phyloP scores from a whole-genome alignment of 306 rosid species.

The Lathyrus oleraceus region DNA sequence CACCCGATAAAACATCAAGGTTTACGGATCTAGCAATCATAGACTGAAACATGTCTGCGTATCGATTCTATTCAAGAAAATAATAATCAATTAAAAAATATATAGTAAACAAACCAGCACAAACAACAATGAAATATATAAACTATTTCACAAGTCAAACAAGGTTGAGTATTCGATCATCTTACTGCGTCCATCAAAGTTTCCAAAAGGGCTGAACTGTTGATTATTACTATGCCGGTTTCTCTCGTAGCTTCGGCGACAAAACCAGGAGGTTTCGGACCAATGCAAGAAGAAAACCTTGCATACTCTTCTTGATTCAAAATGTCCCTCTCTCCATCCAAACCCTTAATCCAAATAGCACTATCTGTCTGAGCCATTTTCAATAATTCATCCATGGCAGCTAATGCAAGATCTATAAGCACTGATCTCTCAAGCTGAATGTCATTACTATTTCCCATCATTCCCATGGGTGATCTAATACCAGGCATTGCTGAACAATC shows the following conservation, averaged over 20 bases:
- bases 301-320: constrained; percentile 71
- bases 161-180: constrained; percentile 29
- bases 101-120: constrained; percentile 14
- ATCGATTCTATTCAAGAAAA: constrained; percentile 60
- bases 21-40: constrained; percentile 68
- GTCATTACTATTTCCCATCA: constrained; percentile 49
- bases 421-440: constrained; percentile 55
- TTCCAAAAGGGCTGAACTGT: constrained; percentile 77
- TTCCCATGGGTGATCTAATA: constrained; percentile 45
- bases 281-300: constrained; percentile 62
- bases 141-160: neutral
- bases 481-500: constrained; percentile 54
- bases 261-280: constrained; percentile 52
- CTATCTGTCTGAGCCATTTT: constrained; percentile 71
- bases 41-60: constrained; percentile 81
- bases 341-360: constrained; percentile 75
- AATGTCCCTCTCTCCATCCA: constrained; percentile 59
- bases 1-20: constrained; percentile 62
- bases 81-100: constrained; percentile 30
- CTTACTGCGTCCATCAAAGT: constrained; percentile 83
- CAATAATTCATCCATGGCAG: constrained; percentile 82
- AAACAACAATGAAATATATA: neutral
- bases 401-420: constrained; percentile 70
- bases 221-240: constrained; percentile 57
- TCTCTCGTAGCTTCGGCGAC: constrained; percentile 81